A percentile compares a stretch with the other conserved stretches of the same genome.
These are phyloP conservation scores for Marasmius oreades DNA, from an alignment of 1,284 basidiomycete species.

Conservation along the genomic window DNA sequence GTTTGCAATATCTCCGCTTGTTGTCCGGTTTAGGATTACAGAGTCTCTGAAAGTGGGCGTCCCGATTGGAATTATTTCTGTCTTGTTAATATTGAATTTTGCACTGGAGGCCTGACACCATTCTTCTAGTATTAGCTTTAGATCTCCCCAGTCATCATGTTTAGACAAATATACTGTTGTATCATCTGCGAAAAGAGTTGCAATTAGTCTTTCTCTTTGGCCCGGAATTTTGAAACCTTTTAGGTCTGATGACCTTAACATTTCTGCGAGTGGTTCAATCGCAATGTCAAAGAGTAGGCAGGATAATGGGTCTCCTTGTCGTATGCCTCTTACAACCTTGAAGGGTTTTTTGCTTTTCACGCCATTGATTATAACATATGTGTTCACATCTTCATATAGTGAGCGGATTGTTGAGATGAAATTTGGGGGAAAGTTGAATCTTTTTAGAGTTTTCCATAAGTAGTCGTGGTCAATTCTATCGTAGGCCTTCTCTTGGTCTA, in stretches of 20 bases:
- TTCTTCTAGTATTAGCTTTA: not conserved
- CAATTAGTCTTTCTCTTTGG: not conserved
- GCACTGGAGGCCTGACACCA: not conserved
- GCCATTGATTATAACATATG: slow-evolving; percentile 20
- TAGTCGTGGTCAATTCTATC: too few relatives aligned
- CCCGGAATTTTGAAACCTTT: not conserved
- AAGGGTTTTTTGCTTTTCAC: slow-evolving; percentile 7
- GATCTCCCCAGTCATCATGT: not conserved
- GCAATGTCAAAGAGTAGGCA: slow-evolving; percentile 26
- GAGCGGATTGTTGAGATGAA: slow-evolving; percentile 15
- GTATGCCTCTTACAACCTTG: not conserved
- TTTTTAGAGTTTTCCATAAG: slow-evolving; percentile 15
- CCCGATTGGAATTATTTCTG: not conserved
- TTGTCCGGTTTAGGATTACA: not conserved
- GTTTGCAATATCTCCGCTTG: not conserved
- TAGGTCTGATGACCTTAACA: not conserved
- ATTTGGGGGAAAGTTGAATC: slow-evolving; percentile 10
- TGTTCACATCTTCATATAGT: slow-evolving; percentile 20
- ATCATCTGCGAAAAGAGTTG: not conserved
- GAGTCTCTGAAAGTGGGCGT: not conserved
- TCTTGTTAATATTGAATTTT: not conserved
- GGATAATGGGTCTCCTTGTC: slow-evolving; percentile 24
- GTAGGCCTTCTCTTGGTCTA: too few relatives aligned
- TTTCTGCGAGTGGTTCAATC: not conserved
- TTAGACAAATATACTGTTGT: too few relatives aligned